phyloP scores from a whole-genome alignment of 352 stramenopile genomes.

The Phytophthora agathidicida region DNA sequence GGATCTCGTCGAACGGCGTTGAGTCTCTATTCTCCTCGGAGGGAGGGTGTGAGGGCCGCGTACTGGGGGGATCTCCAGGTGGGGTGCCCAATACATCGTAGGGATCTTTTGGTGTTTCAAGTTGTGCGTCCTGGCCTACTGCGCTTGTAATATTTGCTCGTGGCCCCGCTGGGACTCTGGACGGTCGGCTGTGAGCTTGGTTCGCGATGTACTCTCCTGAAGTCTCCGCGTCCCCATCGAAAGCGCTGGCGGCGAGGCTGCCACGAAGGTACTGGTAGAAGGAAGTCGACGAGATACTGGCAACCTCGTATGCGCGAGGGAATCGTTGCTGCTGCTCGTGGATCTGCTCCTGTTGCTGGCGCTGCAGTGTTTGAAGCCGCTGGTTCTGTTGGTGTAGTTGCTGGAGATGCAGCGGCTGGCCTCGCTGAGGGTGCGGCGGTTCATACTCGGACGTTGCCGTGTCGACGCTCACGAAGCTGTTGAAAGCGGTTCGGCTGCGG shows the following conservation, averaged over 20 bases:
- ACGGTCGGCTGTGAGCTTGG: constrained; percentile 3
- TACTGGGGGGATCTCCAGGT: constrained; percentile 49
- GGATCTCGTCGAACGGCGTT: constrained; percentile 22
- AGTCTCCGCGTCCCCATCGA: constrained; percentile 1
- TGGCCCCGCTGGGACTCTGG: constrained; percentile 22
- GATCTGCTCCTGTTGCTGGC: constrained; percentile 30
- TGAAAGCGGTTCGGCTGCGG: constrained; percentile 22
- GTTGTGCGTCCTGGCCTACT: constrained; percentile 6
- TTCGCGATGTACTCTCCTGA: constrained; percentile 8
- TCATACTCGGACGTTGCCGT: constrained; percentile 23
- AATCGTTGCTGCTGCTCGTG: constrained; percentile 32
- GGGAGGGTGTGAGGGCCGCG: constrained; percentile 26
- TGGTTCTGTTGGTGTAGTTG: constrained; percentile 33
- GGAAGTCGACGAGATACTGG: constrained; percentile 20
- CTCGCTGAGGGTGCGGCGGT: not conserved
- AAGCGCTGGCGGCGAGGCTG: constrained; percentile 6
- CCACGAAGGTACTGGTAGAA: constrained; percentile 29
- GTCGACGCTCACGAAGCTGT: constrained; percentile 43
- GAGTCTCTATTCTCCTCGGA: constrained; percentile 21
- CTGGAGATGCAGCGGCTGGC: constrained; percentile 16
- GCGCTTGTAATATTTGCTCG: constrained; percentile 55
- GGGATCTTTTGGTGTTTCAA: constrained; percentile 42
- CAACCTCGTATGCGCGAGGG: constrained; percentile 24
- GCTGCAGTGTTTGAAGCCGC: constrained; percentile 23
- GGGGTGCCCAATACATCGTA: constrained; percentile 64